These are phyloP conservation scores for Thelephora terrestris DNA, from an alignment of 1,284 basidiomycete species.

Conservation along the genomic window DNA sequence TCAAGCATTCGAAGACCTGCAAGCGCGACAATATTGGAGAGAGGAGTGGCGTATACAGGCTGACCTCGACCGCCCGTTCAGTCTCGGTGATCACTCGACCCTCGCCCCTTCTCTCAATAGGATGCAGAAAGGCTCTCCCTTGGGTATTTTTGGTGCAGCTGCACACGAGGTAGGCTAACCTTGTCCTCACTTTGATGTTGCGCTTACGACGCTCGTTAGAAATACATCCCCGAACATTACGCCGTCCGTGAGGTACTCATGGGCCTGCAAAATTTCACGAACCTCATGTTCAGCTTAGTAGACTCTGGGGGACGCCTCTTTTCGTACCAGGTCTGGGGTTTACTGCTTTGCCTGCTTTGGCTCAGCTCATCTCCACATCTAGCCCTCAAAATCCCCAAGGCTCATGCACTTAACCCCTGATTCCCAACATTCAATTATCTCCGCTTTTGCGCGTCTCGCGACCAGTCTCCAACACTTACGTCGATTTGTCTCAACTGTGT, in stretches of 20 bases:
- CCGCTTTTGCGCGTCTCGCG: conserved; percentile 42
- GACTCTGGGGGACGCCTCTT: conserved; percentile 15
- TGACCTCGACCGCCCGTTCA: conserved; percentile 34
- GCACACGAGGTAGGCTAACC: conserved; percentile 27
- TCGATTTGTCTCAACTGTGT: conserved; percentile 40
- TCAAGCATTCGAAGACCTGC: conserved; percentile 45
- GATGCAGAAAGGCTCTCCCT: not conserved
- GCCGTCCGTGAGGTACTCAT: conserved; percentile 67
- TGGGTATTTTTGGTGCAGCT: conserved; percentile 29
- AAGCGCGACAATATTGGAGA: conserved; percentile 60
- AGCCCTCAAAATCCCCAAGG: conserved; percentile 46
- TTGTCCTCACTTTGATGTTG: not conserved
- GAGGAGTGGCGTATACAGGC: conserved; percentile 44
- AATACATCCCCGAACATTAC: conserved; percentile 61
- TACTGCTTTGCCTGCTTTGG: not conserved
- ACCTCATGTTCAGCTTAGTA: conserved; percentile 42
- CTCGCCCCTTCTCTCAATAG: conserved; percentile 33
- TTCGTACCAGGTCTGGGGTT: conserved; percentile 17
- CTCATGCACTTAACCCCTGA: conserved; percentile 54
- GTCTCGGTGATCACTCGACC: conserved; percentile 57
- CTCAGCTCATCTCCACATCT: conserved; percentile 2
- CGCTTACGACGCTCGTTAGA: conserved; percentile 25
- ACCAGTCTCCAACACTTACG: conserved; percentile 54
- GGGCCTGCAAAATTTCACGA: conserved; percentile 58
- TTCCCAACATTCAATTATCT: conserved; percentile 53